A percentile compares a stretch with the other conserved stretches of the same genome.
Conservation (phyloP, 805 yeast genomes). For the Teunomyces cretensis region DNA sequence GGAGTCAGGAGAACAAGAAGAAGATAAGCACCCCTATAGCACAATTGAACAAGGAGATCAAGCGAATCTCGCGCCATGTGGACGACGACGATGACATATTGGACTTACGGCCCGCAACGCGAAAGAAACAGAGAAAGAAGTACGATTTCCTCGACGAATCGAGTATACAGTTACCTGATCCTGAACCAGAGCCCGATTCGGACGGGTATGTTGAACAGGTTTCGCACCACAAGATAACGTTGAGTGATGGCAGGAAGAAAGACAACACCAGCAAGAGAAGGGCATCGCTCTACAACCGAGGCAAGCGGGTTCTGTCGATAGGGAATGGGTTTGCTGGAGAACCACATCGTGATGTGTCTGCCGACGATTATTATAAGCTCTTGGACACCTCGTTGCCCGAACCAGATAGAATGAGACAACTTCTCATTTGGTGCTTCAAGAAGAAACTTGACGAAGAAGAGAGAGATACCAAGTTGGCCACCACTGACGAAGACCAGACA, state of each 20-base stretch:
- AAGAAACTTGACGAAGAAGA: constrained; percentile 41
- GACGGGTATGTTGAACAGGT: constrained; percentile 32
- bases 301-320: constrained; percentile 70
- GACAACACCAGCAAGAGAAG: constrained; percentile 35
- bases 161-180: constrained; percentile 9
- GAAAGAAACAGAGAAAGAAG: constrained; percentile 1
- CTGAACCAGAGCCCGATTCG: constrained; percentile 2
- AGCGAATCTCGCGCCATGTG: constrained; percentile 13
- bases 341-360: constrained; percentile 63
- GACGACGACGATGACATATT: constrained; percentile 11
- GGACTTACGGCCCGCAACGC: constrained; percentile 4
- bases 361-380: constrained; percentile 57
- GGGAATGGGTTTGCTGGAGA: constrained; percentile 70
- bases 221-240: constrained; percentile 24
- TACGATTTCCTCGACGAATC: constrained; percentile 12
- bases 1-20: constrained; percentile 17
- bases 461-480: constrained; percentile 8
- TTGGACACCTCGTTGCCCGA: constrained; percentile 63
- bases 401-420: constrained; percentile 70
- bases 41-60: constrained; percentile 19
- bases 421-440: constrained; percentile 66
- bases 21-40: constrained; percentile 25
- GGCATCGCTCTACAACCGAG: constrained; percentile 56
- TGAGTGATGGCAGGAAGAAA: constrained; percentile 18
- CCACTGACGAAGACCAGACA: constrained; percentile 36